A percentile compares a stretch with the other conserved stretches of the same genome.
phyloP scores from a whole-genome alignment of 2,329 filamentous ascomycete genomes.

The Penicillium paneum region DNA sequence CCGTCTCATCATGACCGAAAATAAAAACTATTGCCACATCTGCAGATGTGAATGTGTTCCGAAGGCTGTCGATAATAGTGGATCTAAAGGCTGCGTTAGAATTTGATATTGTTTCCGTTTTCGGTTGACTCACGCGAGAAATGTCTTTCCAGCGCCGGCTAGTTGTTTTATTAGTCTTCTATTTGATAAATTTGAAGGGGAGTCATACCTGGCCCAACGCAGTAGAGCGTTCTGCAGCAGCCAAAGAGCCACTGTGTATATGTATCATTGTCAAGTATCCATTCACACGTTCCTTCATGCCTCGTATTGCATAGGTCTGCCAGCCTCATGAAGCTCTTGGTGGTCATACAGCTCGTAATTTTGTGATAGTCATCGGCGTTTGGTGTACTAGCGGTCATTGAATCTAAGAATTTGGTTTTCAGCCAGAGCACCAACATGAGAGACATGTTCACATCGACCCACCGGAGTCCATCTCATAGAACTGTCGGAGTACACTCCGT shows the following conservation, averaged over 20 bases:
- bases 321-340: constrained; percentile 26
- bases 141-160: constrained; percentile 34
- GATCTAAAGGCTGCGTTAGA: constrained; percentile 16
- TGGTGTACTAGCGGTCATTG: constrained; percentile 3
- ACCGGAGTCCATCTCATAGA: constrained; percentile 7
- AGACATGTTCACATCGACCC: neutral
- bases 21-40: constrained; percentile 31
- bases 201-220: constrained; percentile 27
- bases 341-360: constrained; percentile 19
- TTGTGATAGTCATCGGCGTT: constrained; percentile 11
- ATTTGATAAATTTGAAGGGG: neutral
- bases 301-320: constrained; percentile 30
- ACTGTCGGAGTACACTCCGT: neutral
- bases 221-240: constrained; percentile 25
- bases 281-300: constrained; percentile 24
- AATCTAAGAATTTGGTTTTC: neutral
- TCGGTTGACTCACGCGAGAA: constrained; percentile 27
- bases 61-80: constrained; percentile 27
- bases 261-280: constrained; percentile 26
- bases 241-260: constrained; percentile 31
- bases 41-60: constrained; percentile 27
- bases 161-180: neutral
- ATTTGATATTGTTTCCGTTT: neutral
- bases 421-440: neutral
- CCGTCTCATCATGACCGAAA: constrained; percentile 28